These are phyloP conservation scores for Aspergillus transmontanensis DNA, from an alignment of 2,329 filamentous ascomycete species.

Conservation along the genomic window DNA sequence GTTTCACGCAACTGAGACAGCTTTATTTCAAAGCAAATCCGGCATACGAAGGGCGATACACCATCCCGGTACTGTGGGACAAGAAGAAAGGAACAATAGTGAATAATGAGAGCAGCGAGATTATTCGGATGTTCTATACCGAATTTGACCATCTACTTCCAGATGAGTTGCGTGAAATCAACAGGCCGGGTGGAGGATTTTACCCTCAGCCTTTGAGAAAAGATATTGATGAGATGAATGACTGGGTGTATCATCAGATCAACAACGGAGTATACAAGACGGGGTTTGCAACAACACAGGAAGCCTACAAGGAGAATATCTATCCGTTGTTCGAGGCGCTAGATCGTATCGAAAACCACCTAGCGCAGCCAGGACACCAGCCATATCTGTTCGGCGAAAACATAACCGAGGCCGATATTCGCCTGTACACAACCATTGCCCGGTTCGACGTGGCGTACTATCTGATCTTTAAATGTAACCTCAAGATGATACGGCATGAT, in stretches of 20 bases:
- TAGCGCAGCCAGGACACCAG: slow-evolving; percentile 51
- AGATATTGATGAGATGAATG: slow-evolving; percentile 73
- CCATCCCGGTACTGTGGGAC: slow-evolving; percentile 81
- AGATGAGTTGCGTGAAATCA: slow-evolving; percentile 57
- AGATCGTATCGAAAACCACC: slow-evolving; percentile 70
- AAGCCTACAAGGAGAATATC: slow-evolving; percentile 74
- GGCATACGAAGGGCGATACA: slow-evolving; percentile 73
- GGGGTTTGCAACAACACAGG: slow-evolving; percentile 77
- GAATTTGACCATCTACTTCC: slow-evolving; percentile 72
- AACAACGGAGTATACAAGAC: slow-evolving; percentile 61
- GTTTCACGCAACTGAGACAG: slow-evolving; percentile 70
- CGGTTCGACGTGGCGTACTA: slow-evolving; percentile 75
- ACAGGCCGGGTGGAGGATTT: slow-evolving; percentile 57
- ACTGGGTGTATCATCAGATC: slow-evolving; percentile 70
- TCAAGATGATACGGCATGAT: slow-evolving; percentile 64
- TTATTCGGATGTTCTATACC: slow-evolving; percentile 78
- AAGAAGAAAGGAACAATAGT: slow-evolving; percentile 74
- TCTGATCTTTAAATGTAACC: slow-evolving; percentile 76
- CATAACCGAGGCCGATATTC: slow-evolving; percentile 77
- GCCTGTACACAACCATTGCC: slow-evolving; percentile 69
- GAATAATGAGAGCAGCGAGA: slow-evolving; percentile 85
- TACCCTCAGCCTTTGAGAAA: slow-evolving; percentile 64
- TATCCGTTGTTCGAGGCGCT: slow-evolving; percentile 70
- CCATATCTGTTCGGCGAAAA: slow-evolving; percentile 73
- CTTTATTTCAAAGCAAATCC: slow-evolving; percentile 74